Conservation (phyloP, 164 flowering plant genomes). For the Litsea cubeba region DNA sequence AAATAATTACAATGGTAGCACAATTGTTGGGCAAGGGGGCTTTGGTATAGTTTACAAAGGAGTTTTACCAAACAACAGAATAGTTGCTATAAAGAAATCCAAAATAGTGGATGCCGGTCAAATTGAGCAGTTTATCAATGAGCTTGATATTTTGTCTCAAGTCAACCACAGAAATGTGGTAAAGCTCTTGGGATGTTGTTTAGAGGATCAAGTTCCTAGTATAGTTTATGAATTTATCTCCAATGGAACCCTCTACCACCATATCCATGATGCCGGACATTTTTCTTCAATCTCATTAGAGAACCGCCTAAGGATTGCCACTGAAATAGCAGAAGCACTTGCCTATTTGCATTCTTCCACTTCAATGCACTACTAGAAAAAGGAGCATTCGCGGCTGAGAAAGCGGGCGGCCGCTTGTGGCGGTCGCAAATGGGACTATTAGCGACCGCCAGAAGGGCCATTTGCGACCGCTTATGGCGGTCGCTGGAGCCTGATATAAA, state of each 20-base stretch:
- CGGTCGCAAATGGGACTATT: too few species aligned
- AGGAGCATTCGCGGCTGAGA: too few species aligned
- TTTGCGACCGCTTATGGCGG: too few species aligned
- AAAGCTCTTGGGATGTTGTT: slow-evolving; percentile 22
- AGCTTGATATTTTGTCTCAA: slow-evolving; percentile 17
- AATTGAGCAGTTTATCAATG: slow-evolving; percentile 22
- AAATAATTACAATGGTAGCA: slow-evolving; percentile 6
- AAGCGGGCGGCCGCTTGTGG: too few species aligned
- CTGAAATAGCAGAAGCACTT: slow-evolving; percentile 27
- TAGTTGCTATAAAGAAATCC: slow-evolving; percentile 23
- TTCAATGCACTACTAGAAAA: too few species aligned
- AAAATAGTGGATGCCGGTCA: slow-evolving; percentile 19
- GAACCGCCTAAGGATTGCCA: slow-evolving; percentile 22
- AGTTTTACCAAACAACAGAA: slow-evolving; percentile 6
- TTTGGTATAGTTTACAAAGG: slow-evolving; percentile 18
- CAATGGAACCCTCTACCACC: slow-evolving; percentile 19
- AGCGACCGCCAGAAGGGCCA: too few species aligned
- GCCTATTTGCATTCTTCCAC: slow-evolving; percentile 33
- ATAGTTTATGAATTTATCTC: slow-evolving; percentile 23
- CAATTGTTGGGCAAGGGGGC: slow-evolving; percentile 14
- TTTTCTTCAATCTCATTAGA: slow-evolving; percentile 19
- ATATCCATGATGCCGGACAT: slow-evolving; percentile 2
- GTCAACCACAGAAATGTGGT: slow-evolving; percentile 25
- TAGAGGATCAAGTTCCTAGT: slow-evolving; percentile 23
- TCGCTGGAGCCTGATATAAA: too few species aligned